Conservation (phyloP, 768 basidiomycete genomes). For the Kwoniella newhampshirensis region DNA sequence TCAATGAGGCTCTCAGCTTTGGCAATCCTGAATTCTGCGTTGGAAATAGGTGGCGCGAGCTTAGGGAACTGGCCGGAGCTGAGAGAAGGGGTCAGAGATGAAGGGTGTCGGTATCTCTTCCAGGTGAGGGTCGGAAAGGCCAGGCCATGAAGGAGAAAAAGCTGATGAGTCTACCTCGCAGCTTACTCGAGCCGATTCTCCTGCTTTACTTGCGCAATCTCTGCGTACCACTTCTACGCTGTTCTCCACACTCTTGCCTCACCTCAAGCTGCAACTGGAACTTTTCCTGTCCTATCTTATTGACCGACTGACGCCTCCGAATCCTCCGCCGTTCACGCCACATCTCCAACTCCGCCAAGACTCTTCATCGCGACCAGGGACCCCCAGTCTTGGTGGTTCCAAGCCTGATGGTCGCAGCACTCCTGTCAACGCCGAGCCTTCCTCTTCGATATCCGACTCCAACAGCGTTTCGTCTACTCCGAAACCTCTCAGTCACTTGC, state of each 20-base stretch:
- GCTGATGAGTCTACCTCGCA: conserved; percentile 23
- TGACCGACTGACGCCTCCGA: conserved; percentile 71
- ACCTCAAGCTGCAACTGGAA: conserved; percentile 92
- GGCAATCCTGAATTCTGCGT: conserved; percentile 77
- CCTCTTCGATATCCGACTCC: conserved; percentile 53
- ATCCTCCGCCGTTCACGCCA: conserved; percentile 35
- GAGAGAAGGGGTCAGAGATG: conserved; percentile 72
- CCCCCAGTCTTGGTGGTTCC: conserved; percentile 20
- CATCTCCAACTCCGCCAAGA: conserved; percentile 25
- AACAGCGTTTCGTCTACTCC: conserved; percentile 50
- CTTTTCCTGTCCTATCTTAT: conserved; percentile 91
- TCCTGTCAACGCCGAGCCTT: conserved; percentile 53
- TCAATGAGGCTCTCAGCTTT: conserved; percentile 88
- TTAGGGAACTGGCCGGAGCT: conserved; percentile 78
- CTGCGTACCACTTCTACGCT: conserved; percentile 84
- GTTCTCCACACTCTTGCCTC: conserved; percentile 77
- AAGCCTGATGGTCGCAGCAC: conserved; percentile 57
- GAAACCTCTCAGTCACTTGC: conserved; percentile 39
- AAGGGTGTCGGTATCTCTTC: conserved; percentile 94
- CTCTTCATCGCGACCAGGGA: conserved; percentile 26
- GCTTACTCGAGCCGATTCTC: conserved; percentile 86
- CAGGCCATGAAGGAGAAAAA: background rate
- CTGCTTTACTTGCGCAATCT: conserved; percentile 71
- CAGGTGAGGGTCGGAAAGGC: conserved; percentile 56
- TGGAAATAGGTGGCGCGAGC: conserved; percentile 76